Evolutionary conservation across 768 basidiomycete genomes (phyloP), one percentile per base, ranked within the genome.

Genomic region (Serendipita vermifera): DNA sequence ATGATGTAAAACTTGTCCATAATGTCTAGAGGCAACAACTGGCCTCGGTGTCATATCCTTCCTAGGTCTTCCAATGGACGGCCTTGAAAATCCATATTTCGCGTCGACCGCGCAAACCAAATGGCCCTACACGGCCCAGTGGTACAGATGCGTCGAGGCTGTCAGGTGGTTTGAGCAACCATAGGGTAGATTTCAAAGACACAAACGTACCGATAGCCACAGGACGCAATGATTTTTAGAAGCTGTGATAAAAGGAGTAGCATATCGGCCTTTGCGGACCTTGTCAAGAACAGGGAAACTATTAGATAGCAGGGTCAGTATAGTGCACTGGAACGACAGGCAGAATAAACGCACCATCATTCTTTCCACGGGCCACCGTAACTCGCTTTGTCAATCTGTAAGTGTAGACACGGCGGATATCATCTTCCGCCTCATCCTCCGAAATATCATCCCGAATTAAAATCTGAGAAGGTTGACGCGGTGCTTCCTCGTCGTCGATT

Each of bases 61-160:
- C n/a, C n/a, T n/a, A n/a, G n/a, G n/a, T 26, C 39, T 51, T 51
- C 46, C 46, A 51, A 9, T 20, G n/a, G 5, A 11, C 31, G 7
- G 46, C 17, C 46, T 51, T 51, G 46, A 51, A 51, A n/a, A 51
- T 31, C 46, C 46, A 51, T n/a, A 51, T 9, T 29, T 51, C 46
- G 2, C 46, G 46, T 29, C 46, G 20, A 2, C 46, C 46, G 5
- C 27, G 4, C 7, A 51, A n/a, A n/a, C 46, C 46, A 15, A 51
- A 26, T 1, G 27, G 46, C n/a, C 46, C 46, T 9, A 26, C 46
- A 26, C 22, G 15, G 6, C 46, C 46, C 11, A 51, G n/a, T 2
- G 46, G 46, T 2, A 51, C 46, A 17, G 46, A 20, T 20, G 46
- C 46, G 2, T 51, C 46, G 1, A 51, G 27, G 24, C 46, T 51